These are phyloP conservation scores for Magnolia sinica DNA, from an alignment of 164 flowering plant genomes.

Conservation along the genomic window DNA sequence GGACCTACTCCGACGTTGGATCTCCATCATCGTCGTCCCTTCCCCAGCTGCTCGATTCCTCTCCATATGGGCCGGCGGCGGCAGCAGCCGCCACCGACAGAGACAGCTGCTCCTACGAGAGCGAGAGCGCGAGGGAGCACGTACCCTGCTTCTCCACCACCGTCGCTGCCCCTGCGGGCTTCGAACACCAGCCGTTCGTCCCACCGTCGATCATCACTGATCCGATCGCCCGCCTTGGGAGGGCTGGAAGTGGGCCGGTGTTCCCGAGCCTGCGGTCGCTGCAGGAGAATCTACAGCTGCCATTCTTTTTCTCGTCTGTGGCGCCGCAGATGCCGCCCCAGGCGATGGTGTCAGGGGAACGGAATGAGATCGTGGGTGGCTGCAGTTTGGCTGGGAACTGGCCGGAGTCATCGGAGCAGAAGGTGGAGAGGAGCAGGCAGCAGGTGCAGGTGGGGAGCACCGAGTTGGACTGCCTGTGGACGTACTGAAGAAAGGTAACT, in stretches of 20 bases:
- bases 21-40: constrained; percentile 30
- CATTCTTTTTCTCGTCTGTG: constrained; percentile 40
- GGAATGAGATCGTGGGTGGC: constrained; percentile 14
- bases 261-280: constrained; percentile 63
- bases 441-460: constrained; percentile 28
- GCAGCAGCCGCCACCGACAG: constrained; percentile 1
- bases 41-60: constrained; percentile 29
- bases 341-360: background rate
- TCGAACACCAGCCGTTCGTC: constrained; percentile 5
- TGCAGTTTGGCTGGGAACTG: constrained; percentile 20
- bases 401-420: constrained; percentile 26
- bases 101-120: constrained; percentile 46
- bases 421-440: constrained; percentile 6
- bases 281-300: constrained; percentile 74
- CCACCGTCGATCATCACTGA: constrained; percentile 8
- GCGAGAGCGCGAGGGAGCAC: constrained; percentile 52
- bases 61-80: constrained; percentile 9
- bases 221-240: background rate
- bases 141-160: constrained; percentile 99
- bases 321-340: constrained; percentile 12
- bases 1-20: constrained; percentile 8
- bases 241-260: constrained; percentile 14
- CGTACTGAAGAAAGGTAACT: constrained; percentile 22
- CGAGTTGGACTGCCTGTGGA: constrained; percentile 88
- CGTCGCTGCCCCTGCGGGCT: constrained; percentile 12